Evolutionary conservation across 2,329 filamentous ascomycete genomes (phyloP), one percentile per base, ranked within the genome.

Genomic region (Dactylonectria estremocensis): DNA sequence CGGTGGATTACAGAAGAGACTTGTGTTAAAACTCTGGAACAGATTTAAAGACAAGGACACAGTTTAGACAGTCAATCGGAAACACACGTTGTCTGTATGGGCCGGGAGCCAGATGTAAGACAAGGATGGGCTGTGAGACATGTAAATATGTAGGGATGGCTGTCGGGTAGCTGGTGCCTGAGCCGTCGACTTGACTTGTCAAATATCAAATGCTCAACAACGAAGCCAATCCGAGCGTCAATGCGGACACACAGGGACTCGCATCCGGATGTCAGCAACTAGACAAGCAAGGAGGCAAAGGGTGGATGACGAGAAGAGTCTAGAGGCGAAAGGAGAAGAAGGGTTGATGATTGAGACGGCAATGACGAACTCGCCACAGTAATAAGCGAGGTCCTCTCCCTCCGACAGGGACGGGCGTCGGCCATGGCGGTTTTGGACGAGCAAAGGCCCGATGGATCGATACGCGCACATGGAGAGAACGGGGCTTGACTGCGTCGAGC

Each of bases 381-480:
- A 63, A 63, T 28, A 46, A 52, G 60, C 52, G 57, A 24, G 60
- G 40, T 40, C 33, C 8, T 28, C 60, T 37, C 9, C 6, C n/a
- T n/a, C 20, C 56, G 52, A 63, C 56, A 63, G 60, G 53, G 53
- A 63, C 60, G 45, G 52, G 60, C 54, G 60, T 28, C 33, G 57
- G 35, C 33, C 20, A n/a, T 16, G 40, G n/a, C 40, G 40, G 14
- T 43, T 43, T 5, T 43, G 40, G 40, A 43, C 40, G 40, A 43
- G 16, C 40, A 43, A 43, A 43, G 40, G 40, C 40, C 40, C 16
- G 16, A 43, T n/a, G 40, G 16, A 43, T 53, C n/a, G n/a, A 53
- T 53, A 53, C 10, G 50, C n/a, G n/a, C 28, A 43, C 40, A 8
- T n/a, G 40, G 14, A 59, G 56, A 48, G 31, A 50, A 31, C 46